Evolutionary conservation across 2,329 filamentous ascomycete genomes (phyloP), one percentile per base, ranked within the genome.

Genomic region (Aphanoascus verrucosus): DNA sequence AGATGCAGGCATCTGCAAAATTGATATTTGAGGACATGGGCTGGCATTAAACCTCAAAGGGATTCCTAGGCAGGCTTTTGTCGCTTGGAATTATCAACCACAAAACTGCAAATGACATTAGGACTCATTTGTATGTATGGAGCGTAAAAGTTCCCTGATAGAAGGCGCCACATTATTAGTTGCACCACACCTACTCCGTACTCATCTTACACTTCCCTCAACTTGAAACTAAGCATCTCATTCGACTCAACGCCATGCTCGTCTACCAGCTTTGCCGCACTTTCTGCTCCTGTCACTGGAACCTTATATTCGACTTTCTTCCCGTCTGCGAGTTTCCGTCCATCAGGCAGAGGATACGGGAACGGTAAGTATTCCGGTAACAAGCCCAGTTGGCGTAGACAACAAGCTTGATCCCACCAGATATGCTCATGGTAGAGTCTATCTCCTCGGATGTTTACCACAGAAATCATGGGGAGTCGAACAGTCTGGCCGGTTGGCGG

Each of bases 301-400:
- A 86, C 68, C 1, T 71, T 72, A 49, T 83, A 82, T 63, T 86
- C 81, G 46, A 73, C 73, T 50, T 61, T 68, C 58, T 74, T 74
- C 2, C 71, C 73, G 0, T 67, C 48, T 0, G 58, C 63, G 0
- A 72, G 65, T 1, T 56, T 54, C 37, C 59, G 62, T 12, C 70
- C 73, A 5, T 67, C 70, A 0, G 72, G 67, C 0, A 82, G 58
- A 0, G 73, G 58, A 61, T 83, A 79, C 0, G 81, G 82, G 56
- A 81, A 86, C 0, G 78, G 77, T 0, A 86, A 72, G 57, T 81
- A 86, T 54, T 85, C 76, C 0, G 82, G 82, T 49, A 83, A 56
- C 57, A 82, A 58, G 0, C 79, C 79, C 2, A 79, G 68, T 63
- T 83, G 80, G 51, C 80, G 74, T 49, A 83, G 64, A 23, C 82